Evolutionary conservation across 495 filamentous ascomycete genomes (phyloP).

Genomic region (Cercophora samala): DNA sequence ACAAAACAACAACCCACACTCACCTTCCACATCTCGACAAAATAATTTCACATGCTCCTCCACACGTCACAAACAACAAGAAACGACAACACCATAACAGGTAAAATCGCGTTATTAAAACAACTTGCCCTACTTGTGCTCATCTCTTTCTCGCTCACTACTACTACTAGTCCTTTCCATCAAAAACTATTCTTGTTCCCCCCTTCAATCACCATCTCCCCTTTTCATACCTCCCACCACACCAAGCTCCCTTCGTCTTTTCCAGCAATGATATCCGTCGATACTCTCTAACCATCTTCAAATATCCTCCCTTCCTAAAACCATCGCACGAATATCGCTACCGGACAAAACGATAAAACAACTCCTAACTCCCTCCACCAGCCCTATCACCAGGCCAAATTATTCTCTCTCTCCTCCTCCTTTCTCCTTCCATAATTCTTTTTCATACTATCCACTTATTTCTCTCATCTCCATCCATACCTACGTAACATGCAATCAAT

Average conservation of each 20-base stretch:
- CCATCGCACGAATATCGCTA: not conserved
- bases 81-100: not conserved
- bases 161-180: not conserved
- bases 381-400: not conserved
- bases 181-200: not conserved
- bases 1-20: not conserved
- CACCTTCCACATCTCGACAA: not conserved
- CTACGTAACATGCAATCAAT: not conserved
- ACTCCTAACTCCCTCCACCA: not conserved
- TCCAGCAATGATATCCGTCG: not conserved
- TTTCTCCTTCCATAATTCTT: not conserved
- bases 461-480: not conserved
- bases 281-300: not conserved
- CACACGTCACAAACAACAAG: no score
- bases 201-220: conserved; percentile 1
- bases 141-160: not conserved
- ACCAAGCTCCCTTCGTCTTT: no score
- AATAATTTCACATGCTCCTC: no score
- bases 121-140: conserved; percentile 12
- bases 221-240: not conserved
- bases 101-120: not conserved
- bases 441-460: not conserved
- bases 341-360: not conserved
- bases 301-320: not conserved
- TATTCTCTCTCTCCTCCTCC: not conserved